Evolutionary conservation across 805 yeast species (phyloP).

Genomic region (Kodamaea kakaduensis): DNA sequence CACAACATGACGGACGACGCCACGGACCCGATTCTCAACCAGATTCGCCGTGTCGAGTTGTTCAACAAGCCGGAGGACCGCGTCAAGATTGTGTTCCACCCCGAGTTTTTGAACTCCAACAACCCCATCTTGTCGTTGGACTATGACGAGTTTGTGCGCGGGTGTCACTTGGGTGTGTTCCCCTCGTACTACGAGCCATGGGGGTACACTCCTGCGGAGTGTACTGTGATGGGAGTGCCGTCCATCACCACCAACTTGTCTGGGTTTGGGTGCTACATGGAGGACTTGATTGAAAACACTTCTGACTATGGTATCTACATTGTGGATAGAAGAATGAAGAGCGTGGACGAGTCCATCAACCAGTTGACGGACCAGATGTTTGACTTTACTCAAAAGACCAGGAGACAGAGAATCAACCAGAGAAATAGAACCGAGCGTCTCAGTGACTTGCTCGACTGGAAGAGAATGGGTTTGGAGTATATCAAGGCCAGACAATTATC

Average conservation of each 20-base stretch:
- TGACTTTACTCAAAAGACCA: conserved; percentile 80
- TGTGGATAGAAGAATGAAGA: conserved; percentile 89
- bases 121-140: conserved; percentile 91
- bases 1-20: conserved; percentile 95
- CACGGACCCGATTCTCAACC: conserved; percentile 85
- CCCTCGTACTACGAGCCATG: conserved; percentile 98
- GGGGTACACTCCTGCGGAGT: conserved; percentile 99
- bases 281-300: conserved; percentile 90
- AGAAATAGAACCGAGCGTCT: conserved; percentile 95
- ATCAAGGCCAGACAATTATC: conserved; percentile 92
- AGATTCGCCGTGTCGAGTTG: conserved; percentile 84
- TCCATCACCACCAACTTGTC: conserved; percentile 93
- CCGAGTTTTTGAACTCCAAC: conserved; percentile 91
- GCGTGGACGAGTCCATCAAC: conserved; percentile 88
- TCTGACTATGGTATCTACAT: conserved; percentile 95
- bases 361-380: conserved; percentile 88
- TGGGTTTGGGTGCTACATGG: conserved; percentile 99
- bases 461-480: conserved; percentile 95
- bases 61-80: conserved; percentile 88
- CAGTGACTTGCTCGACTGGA: conserved; percentile 93
- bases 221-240: conserved; percentile 99
- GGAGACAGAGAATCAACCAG: conserved; percentile 97
- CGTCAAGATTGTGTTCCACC: conserved; percentile 95
- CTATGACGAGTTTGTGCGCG: conserved; percentile 96
- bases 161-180: conserved; percentile 97